Conservation (phyloP, 345 rosid genomes). For the Geranium rotundifolium region DNA sequence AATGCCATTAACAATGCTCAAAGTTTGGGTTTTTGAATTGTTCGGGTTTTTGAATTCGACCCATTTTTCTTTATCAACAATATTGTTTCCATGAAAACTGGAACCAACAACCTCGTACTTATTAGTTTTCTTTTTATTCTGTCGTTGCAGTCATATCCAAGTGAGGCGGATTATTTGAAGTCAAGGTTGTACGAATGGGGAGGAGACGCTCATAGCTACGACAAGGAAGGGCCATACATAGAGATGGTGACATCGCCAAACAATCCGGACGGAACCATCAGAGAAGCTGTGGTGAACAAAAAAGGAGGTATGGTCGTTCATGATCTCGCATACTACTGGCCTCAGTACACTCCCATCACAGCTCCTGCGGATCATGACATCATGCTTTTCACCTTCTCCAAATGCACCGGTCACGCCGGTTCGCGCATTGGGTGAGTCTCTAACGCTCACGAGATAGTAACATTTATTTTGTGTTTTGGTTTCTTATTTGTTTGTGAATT, state of each 20-base stretch:
- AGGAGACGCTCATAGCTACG: constrained; percentile 58
- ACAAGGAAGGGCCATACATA: constrained; percentile 46
- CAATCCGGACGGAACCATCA: constrained; percentile 69
- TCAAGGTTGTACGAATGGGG: constrained; percentile 78
- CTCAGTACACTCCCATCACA: constrained; percentile 71
- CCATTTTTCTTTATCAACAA: too few relatives aligned
- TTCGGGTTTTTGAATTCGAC: too few relatives aligned
- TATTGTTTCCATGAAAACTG: too few relatives aligned
- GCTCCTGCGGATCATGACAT: constrained; percentile 47
- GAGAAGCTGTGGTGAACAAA: constrained; percentile 62
- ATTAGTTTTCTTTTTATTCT: background rate
- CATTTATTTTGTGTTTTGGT: background rate
- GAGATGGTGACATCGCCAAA: constrained; percentile 71
- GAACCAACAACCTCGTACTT: too few relatives aligned
- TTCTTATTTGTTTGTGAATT: background rate
- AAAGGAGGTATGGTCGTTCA: constrained; percentile 46
- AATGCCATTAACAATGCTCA: too few relatives aligned
- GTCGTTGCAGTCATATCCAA: constrained; percentile 45
- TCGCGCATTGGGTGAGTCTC: constrained; percentile 65
- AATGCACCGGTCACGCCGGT: constrained; percentile 89
- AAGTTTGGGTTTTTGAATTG: too few relatives aligned
- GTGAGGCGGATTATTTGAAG: constrained; percentile 35
- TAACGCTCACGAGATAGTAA: background rate
- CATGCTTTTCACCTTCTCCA: constrained; percentile 88
- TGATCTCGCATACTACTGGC: constrained; percentile 92